Conservation (phyloP, 768 basidiomycete genomes). For the Galerina sulciceps region DNA sequence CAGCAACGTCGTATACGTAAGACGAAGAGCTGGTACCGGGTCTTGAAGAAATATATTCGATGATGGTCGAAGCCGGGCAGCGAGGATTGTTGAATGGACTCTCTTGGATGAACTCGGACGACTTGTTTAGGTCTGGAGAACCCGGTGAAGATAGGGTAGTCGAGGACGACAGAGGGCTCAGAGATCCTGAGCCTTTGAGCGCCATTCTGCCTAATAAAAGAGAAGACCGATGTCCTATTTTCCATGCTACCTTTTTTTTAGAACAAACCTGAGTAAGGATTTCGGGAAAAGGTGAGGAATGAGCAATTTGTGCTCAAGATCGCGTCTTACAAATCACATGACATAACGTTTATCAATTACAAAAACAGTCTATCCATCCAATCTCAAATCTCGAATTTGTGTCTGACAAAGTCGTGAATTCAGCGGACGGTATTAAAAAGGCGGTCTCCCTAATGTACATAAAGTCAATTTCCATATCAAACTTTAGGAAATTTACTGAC, state of each 20-base stretch:
- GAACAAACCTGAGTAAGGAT: constrained; percentile 7
- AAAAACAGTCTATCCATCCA: background rate
- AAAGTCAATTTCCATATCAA: background rate
- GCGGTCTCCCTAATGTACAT: constrained; percentile 72
- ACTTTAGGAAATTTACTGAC: constrained; percentile 47
- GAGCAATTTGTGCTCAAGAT: constrained; percentile 46
- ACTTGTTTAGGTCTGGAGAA: constrained; percentile 33
- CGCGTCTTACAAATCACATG: constrained; percentile 36
- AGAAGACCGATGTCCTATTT: constrained; percentile 15
- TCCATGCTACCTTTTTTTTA: constrained; percentile 11
- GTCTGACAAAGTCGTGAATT: background rate
- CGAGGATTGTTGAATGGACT: constrained; percentile 45
- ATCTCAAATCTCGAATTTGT: too few species aligned
- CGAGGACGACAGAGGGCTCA: constrained; percentile 44
- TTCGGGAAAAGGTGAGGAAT: constrained; percentile 19
- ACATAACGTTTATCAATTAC: background rate
- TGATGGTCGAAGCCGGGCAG: constrained; percentile 59
- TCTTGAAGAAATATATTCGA: constrained; percentile 73
- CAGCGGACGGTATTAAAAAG: constrained; percentile 75
- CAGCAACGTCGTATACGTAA: constrained; percentile 83
- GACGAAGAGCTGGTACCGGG: constrained; percentile 62
- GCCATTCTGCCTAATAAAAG: constrained; percentile 15
- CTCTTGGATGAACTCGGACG: constrained; percentile 25
- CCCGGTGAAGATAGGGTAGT: constrained; percentile 43
- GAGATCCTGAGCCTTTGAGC: constrained; percentile 35